Evolutionary conservation across 2,329 filamentous ascomycete genomes (phyloP).

Genomic region (Clarireedia monteithiana): DNA sequence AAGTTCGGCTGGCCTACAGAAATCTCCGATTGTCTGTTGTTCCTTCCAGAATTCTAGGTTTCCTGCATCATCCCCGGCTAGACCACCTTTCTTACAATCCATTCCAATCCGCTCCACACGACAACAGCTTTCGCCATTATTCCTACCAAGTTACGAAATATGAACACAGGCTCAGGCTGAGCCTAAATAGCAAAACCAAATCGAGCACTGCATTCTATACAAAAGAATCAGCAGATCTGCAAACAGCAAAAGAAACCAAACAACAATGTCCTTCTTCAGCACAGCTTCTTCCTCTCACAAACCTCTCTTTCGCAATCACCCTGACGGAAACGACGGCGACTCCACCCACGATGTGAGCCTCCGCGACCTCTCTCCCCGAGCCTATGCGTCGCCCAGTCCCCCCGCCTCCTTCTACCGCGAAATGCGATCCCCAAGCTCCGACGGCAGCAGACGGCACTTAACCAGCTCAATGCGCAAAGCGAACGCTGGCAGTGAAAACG

Average conservation of each 20-base stretch:
- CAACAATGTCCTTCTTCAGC: slow-evolving; percentile 1
- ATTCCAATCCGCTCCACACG: not conserved
- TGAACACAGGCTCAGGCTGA: not conserved
- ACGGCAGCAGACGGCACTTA: not conserved
- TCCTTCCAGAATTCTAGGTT: not conserved
- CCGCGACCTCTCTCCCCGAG: slow-evolving; percentile 2
- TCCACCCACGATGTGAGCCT: not conserved
- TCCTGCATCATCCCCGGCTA: not conserved
- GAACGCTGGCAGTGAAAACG: not conserved
- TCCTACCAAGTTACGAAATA: not conserved
- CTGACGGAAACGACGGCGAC: not conserved
- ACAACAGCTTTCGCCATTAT: not conserved
- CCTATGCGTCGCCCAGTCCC: not conserved
- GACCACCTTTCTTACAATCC: not conserved
- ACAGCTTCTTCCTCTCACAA: too few species aligned
- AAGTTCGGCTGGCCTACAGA: not conserved
- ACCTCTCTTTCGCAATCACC: not conserved
- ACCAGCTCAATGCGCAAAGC: not conserved
- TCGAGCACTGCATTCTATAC: not conserved
- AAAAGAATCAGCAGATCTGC: not conserved
- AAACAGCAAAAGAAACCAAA: not conserved
- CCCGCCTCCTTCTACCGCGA: slow-evolving; percentile 4
- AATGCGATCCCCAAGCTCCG: not conserved
- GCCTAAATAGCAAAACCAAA: not conserved
- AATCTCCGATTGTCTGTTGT: not conserved